Percentiles rank a stretch among this genome's conserved stretches.
Conservation (phyloP, 1,284 basidiomycete species). For the Naganishia sp. region DNA sequence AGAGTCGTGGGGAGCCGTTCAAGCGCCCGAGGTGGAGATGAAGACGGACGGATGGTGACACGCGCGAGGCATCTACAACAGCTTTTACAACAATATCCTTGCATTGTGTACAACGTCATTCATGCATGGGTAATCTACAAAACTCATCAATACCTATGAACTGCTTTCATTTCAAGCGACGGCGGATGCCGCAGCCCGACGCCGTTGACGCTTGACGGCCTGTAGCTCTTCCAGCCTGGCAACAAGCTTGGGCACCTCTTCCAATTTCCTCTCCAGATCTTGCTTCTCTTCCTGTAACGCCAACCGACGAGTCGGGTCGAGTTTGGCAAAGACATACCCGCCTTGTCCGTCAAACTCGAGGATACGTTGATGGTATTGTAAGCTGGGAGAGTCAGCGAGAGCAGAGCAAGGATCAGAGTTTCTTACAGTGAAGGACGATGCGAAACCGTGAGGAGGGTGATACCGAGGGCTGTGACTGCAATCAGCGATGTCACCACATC, state of each 20-base stretch:
- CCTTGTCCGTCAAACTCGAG: slow-evolving; percentile 74
- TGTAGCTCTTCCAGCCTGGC: slow-evolving; percentile 72
- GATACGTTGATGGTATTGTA: slow-evolving; percentile 89
- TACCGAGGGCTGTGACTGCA: slow-evolving; percentile 62
- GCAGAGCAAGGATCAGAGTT: background rate
- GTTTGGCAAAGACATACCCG: slow-evolving; percentile 69
- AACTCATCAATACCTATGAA: background rate
- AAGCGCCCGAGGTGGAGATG: slow-evolving; percentile 21
- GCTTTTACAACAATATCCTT: slow-evolving; percentile 20
- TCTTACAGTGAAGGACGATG: slow-evolving; percentile 83
- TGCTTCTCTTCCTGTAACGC: slow-evolving; percentile 94
- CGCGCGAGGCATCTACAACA: slow-evolving; percentile 19
- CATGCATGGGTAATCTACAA: slow-evolving; percentile 4
- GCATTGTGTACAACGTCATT: slow-evolving; percentile 18
- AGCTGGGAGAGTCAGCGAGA: slow-evolving; percentile 3
- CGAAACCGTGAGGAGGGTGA: slow-evolving; percentile 86
- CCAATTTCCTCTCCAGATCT: slow-evolving; percentile 71
- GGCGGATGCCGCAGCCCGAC: slow-evolving; percentile 28
- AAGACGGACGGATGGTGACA: slow-evolving; percentile 17
- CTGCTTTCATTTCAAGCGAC: background rate
- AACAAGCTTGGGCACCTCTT: slow-evolving; percentile 83
- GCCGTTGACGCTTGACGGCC: slow-evolving; percentile 51
- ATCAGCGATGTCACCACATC: background rate
- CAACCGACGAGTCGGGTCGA: slow-evolving; percentile 88
- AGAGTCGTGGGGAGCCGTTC: slow-evolving; percentile 10